Conservation (phyloP, 495 filamentous ascomycete species). For the Pseudevernia furfuracea region DNA sequence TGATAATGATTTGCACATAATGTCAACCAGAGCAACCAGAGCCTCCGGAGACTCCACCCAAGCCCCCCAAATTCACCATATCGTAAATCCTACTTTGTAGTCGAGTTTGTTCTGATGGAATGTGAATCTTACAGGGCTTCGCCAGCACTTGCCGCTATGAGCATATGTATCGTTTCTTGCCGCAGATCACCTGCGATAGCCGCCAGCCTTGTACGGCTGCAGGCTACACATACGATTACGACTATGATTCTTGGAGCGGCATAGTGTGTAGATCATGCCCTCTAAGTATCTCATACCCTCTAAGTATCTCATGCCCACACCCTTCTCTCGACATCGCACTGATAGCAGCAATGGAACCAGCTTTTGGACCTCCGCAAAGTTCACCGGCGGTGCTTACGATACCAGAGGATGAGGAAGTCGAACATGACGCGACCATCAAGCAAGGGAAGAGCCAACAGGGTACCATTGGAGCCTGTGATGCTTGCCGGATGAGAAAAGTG, state of each 20-base stretch:
- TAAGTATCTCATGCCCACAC: background rate
- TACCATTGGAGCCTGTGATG: conserved; percentile 23
- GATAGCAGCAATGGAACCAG: background rate
- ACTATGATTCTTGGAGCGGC: background rate
- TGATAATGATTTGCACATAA: background rate
- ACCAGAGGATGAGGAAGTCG: conserved; percentile 2
- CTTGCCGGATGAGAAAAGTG: conserved; percentile 22
- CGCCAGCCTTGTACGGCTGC: background rate
- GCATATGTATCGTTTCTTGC: background rate
- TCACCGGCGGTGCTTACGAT: conserved; percentile 1
- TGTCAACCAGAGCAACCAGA: background rate
- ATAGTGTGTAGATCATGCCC: background rate
- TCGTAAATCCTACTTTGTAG: background rate
- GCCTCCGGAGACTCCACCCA: background rate
- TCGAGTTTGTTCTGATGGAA: background rate
- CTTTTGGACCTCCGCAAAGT: background rate
- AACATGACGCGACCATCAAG: background rate
- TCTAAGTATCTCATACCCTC: background rate
- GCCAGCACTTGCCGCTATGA: background rate
- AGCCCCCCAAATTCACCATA: background rate
- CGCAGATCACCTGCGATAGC: background rate
- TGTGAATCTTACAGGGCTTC: background rate
- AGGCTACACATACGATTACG: conserved; percentile 2
- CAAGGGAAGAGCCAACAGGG: conserved; percentile 10
- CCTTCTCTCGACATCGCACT: background rate